Conservation (phyloP, 768 basidiomycete species). For the Lactifluus subvellereus region DNA sequence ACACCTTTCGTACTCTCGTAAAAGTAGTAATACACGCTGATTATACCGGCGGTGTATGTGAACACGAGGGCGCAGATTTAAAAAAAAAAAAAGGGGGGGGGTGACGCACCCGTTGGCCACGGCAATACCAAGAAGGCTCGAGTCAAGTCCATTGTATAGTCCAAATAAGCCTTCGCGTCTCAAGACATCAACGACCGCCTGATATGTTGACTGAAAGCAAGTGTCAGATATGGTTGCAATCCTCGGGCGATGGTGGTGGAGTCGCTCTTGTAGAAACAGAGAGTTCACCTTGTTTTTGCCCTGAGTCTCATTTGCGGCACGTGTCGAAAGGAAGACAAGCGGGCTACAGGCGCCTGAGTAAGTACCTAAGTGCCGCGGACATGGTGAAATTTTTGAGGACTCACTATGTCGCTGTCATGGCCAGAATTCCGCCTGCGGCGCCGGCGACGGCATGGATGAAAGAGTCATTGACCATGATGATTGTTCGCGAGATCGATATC, state of each 20-base stretch:
- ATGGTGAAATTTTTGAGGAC: slow-evolving; percentile 26
- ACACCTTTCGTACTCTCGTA: slow-evolving; percentile 65
- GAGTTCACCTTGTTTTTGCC: slow-evolving; percentile 61
- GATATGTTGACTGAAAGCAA: slow-evolving; percentile 48
- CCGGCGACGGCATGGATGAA: slow-evolving; percentile 84
- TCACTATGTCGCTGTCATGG: slow-evolving; percentile 89
- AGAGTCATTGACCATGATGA: slow-evolving; percentile 49
- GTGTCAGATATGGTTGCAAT: slow-evolving; percentile 1
- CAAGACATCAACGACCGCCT: slow-evolving; percentile 68
- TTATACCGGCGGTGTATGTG: not conserved
- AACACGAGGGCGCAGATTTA: not conserved
- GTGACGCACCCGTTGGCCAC: slow-evolving; percentile 78
- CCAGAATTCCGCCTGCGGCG: slow-evolving; percentile 81
- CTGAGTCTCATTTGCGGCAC: slow-evolving; percentile 87
- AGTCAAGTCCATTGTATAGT: slow-evolving; percentile 81
- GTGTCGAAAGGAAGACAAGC: slow-evolving; percentile 85
- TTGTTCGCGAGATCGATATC: not conserved
- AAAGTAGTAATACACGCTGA: slow-evolving; percentile 89
- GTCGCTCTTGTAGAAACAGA: not conserved
- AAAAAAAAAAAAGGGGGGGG: not conserved
- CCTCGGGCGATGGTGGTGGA: not conserved
- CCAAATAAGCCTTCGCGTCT: slow-evolving; percentile 80
- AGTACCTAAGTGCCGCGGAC: slow-evolving; percentile 8
- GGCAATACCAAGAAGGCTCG: slow-evolving; percentile 84
- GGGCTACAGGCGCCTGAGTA: slow-evolving; percentile 49